phyloP scores from a whole-genome alignment of 176 grass and related monocot species.

The Otatea glauca region DNA sequence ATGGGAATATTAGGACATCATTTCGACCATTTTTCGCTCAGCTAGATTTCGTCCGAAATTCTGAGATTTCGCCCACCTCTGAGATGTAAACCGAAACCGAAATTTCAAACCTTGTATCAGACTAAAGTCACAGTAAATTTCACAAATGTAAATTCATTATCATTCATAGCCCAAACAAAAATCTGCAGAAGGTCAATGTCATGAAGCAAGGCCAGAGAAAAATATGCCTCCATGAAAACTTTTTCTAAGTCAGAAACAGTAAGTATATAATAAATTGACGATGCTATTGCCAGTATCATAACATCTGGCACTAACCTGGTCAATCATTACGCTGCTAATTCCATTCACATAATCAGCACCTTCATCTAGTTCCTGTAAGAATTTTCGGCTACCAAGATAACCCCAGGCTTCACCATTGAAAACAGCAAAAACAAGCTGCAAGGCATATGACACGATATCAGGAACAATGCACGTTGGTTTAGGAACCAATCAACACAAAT shows the following conservation, averaged over 20 bases:
- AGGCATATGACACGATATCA: constrained; percentile 29
- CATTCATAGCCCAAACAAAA: background rate
- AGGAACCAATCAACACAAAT: constrained; percentile 39
- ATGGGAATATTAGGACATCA: too few species aligned
- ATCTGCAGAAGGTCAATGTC: constrained; percentile 26
- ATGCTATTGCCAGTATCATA: constrained; percentile 8
- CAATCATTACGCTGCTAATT: constrained; percentile 74
- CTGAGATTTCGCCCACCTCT: too few species aligned
- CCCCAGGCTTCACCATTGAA: constrained; percentile 97
- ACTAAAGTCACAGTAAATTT: constrained; percentile 26
- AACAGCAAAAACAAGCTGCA: constrained; percentile 85
- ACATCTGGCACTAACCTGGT: constrained; percentile 63
- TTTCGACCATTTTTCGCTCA: too few species aligned
- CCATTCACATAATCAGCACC: constrained; percentile 75
- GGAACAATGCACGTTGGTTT: constrained; percentile 13
- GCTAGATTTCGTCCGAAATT: too few species aligned
- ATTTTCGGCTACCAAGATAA: constrained; percentile 92
- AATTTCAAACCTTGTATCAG: too few species aligned
- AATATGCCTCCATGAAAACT: background rate
- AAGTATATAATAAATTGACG: constrained; percentile 11
- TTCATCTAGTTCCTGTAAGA: constrained; percentile 83
- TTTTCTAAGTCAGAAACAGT: constrained; percentile 3
- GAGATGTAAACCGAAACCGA: too few species aligned
- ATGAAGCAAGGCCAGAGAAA: constrained; percentile 11
- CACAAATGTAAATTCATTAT: constrained; percentile 14